Evolutionary conservation across 768 basidiomycete genomes (phyloP).

Genomic region (Podaxis sp.): DNA sequence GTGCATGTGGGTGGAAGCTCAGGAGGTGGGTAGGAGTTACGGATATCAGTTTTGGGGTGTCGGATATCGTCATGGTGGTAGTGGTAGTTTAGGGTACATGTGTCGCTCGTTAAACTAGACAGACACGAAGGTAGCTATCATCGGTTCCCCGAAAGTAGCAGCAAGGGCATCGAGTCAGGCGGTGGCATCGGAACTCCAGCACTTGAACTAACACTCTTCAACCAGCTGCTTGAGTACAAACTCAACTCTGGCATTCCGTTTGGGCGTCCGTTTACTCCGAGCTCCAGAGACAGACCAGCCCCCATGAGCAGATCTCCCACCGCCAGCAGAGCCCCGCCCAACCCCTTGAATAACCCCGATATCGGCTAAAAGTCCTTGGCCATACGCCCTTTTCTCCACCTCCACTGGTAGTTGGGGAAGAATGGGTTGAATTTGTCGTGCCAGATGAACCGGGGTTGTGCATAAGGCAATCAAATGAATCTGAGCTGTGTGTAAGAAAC

Average conservation of each 20-base stretch:
- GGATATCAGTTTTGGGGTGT: no score
- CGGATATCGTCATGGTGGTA: no score
- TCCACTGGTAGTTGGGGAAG: slow-evolving; percentile 74
- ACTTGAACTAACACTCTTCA: slow-evolving; percentile 3
- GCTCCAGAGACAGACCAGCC: neutral
- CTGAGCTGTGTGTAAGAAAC: neutral
- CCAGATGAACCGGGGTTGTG: no score
- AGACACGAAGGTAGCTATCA: no score
- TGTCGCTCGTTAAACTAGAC: no score
- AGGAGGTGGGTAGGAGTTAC: no score
- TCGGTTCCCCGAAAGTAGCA: no score
- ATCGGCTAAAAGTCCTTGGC: slow-evolving; percentile 74
- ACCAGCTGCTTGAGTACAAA: slow-evolving; percentile 7
- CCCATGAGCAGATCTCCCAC: slow-evolving; percentile 58
- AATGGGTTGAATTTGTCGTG: slow-evolving; percentile 50
- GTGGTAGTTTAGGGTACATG: no score
- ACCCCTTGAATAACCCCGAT: slow-evolving; percentile 72
- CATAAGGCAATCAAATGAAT: no score
- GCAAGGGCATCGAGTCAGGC: no score
- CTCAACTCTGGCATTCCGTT: slow-evolving; percentile 12
- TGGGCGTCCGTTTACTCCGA: neutral
- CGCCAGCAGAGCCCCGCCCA: slow-evolving; percentile 60
- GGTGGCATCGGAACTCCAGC: slow-evolving; percentile 9
- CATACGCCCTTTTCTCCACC: slow-evolving; percentile 69
- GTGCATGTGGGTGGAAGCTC: no score